phyloP scores from a whole-genome alignment of 2,329 filamentous ascomycete genomes.

The Cladophialophora carrionii region DNA sequence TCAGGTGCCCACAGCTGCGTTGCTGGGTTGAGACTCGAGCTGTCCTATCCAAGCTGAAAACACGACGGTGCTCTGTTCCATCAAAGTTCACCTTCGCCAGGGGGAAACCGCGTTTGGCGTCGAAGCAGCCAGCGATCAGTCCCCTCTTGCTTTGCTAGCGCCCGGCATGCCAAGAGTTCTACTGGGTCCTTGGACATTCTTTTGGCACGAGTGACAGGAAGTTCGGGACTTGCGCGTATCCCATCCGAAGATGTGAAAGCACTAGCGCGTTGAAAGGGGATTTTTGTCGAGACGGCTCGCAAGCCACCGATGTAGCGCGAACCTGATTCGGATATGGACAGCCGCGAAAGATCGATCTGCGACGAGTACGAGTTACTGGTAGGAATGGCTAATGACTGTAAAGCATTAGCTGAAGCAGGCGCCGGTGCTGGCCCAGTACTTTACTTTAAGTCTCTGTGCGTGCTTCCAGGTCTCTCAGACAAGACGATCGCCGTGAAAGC shows the following conservation, averaged over 20 bases:
- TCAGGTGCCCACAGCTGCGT: too few relatives aligned
- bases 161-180: background rate
- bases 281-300: background rate
- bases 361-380: too few relatives aligned
- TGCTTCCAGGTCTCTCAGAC: background rate
- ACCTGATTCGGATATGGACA: background rate
- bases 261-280: background rate
- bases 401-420: background rate
- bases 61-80: too few relatives aligned
- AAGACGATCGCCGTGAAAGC: background rate
- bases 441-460: too few relatives aligned
- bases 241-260: background rate
- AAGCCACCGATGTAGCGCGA: constrained; percentile 1
- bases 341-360: background rate
- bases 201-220: background rate
- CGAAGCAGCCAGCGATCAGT: background rate
- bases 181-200: background rate
- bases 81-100: background rate
- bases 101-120: background rate
- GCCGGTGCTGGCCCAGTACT: background rate
- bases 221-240: background rate
- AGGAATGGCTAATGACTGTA: too few relatives aligned
- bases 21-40: too few relatives aligned
- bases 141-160: background rate
- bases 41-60: too few relatives aligned